Base-by-base conservation (phyloP, 345 rosid genomes). In the Acer saccharum region DNA sequence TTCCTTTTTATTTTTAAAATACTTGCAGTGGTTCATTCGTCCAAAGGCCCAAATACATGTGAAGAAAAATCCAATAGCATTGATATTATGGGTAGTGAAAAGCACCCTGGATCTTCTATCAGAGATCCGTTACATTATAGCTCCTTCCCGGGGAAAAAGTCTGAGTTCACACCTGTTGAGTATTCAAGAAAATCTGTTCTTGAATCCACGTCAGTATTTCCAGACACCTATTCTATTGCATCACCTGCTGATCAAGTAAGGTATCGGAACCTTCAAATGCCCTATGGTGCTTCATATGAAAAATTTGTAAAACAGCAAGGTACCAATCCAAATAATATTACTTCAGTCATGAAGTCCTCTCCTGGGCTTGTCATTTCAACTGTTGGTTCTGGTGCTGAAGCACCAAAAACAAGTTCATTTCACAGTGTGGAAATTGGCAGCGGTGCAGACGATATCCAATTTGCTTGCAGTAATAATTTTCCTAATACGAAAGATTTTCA, bases 1-100 rank as follows among this genome's bases (percentile, higher is more conserved):
- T 60, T 58, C 63, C 12, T 58, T 8, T 60, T 60, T 20, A 41
- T 58, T 65, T 52, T 32, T 13, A 21, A 63, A 74, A 61, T 73
- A 50, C 62, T 44, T 85, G 78, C 88, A 88, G 97, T 85, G 69
- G 52, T 69, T 57, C 80, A 70, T 79, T 75, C 90, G 68, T 77
- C 76, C 10, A 77, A 77, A 25, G 82, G 82, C 76, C 82, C 80
- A 35, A 79, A 64, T 69, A 32, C 69, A 41, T 74, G 14, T 78
- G 87, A 84, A 76, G 89, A 76, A 72, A 72, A 81, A 81, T 76
- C 82, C 29, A 18, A 57, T 46, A 76, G 72, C 41, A 41, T 65
- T 76, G 85, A 81, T 80, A 65, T 77, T 39, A 64, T 77, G 67
- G 77, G 74, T 46, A 74, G 58, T 60, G 87, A 84, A 76, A 80